A percentile compares a stretch with the other conserved stretches of the same genome.
phyloP scores from a whole-genome alignment of 1,139 yeast genomes.

The Lodderomyces oxycetoniae region DNA sequence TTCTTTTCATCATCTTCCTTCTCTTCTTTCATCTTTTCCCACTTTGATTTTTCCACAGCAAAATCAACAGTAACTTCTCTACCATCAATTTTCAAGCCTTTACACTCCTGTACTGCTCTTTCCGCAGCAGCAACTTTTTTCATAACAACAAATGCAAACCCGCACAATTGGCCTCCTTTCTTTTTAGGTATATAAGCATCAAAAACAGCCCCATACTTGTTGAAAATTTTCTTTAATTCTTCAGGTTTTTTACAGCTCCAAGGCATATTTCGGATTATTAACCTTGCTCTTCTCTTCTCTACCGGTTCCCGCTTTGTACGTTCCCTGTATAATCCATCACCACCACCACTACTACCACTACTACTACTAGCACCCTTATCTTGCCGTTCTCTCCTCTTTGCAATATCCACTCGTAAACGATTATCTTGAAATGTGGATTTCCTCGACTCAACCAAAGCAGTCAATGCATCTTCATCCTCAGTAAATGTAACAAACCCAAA shows the following conservation, averaged over 20 bases:
- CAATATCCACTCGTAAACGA: slow-evolving; percentile 73
- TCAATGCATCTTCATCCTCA: slow-evolving; percentile 74
- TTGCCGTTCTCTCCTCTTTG: slow-evolving; percentile 86
- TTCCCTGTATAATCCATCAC: background rate
- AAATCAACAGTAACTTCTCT: slow-evolving; percentile 93
- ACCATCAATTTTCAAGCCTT: slow-evolving; percentile 78
- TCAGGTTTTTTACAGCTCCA: slow-evolving; percentile 89
- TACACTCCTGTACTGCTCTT: slow-evolving; percentile 69
- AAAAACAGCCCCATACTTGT: slow-evolving; percentile 77
- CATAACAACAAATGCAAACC: slow-evolving; percentile 95
- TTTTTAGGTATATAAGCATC: slow-evolving; percentile 90
- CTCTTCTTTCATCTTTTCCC: slow-evolving; percentile 47
- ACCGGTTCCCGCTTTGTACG: slow-evolving; percentile 24
- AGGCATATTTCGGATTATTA: slow-evolving; percentile 87
- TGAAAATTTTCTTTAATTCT: slow-evolving; percentile 63
- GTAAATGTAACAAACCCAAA: slow-evolving; percentile 95
- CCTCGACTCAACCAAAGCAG: slow-evolving; percentile 68
- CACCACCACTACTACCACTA: background rate
- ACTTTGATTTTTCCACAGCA: slow-evolving; percentile 82
- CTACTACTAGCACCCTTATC: slow-evolving; percentile 21
- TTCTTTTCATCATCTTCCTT: slow-evolving; percentile 41
- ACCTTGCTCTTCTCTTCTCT: slow-evolving; percentile 71
- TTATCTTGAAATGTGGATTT: slow-evolving; percentile 63
- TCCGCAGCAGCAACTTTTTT: slow-evolving; percentile 73
- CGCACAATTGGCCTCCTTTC: slow-evolving; percentile 84